These are phyloP conservation scores for Phanerochaete carnosa DNA, from an alignment of 768 basidiomycete genomes.

Conservation along the genomic window DNA sequence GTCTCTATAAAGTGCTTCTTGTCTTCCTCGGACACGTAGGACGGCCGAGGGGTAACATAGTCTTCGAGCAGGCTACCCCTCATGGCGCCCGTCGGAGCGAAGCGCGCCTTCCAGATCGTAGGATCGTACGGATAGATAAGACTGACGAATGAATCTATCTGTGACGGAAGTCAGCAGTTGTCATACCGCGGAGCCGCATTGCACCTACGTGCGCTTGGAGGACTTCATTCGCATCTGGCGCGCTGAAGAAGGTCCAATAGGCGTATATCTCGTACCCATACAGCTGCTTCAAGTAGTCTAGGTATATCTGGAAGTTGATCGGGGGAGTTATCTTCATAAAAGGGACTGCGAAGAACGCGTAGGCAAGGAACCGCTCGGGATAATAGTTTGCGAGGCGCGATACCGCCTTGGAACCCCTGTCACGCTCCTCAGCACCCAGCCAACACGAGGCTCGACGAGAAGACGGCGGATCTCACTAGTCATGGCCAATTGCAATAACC, in stretches of 20 bases:
- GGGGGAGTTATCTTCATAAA: too few species aligned
- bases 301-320: neutral
- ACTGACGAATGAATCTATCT: conserved; percentile 28
- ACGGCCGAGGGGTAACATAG: conserved; percentile 22
- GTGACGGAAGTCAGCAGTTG: neutral
- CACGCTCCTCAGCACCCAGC: too few species aligned
- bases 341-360: conserved; percentile 35
- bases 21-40: conserved; percentile 33
- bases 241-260: conserved; percentile 2
- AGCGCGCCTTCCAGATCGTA: conserved; percentile 30
- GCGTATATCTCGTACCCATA: conserved; percentile 3
- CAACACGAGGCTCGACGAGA: neutral
- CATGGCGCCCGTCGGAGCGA: conserved; percentile 33
- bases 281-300: neutral
- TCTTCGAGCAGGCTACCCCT: conserved; percentile 28
- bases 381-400: conserved; percentile 37
- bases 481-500: conserved; percentile 32
- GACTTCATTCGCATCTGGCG: conserved; percentile 6
- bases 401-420: conserved; percentile 33
- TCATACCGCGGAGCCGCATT: neutral
- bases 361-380: conserved; percentile 37
- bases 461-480: conserved; percentile 24
- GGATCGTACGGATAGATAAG: conserved; percentile 33
- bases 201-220: conserved; percentile 34
- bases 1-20: conserved; percentile 25